These are phyloP conservation scores for Panicum miliaceum DNA, from an alignment of 176 grass and related monocot species.

Conservation along the genomic window DNA sequence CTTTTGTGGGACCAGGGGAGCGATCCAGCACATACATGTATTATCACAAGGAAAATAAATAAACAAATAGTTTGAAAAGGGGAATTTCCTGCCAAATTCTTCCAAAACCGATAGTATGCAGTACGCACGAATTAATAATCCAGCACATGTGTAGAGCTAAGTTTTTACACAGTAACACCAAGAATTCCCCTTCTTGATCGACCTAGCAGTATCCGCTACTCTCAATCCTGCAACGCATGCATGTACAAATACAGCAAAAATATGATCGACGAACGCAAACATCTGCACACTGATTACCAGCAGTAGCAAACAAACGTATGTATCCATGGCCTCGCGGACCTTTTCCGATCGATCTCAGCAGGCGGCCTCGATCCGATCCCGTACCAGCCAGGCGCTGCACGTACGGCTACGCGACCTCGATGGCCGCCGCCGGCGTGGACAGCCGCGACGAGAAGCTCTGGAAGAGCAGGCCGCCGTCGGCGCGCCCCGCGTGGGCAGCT, in stretches of 20 bases:
- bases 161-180: neutral
- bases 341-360: neutral
- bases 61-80: neutral
- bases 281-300: neutral
- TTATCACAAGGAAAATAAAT: neutral
- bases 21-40: no score
- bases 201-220: no score
- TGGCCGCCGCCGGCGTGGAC: neutral
- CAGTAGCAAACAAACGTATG: neutral
- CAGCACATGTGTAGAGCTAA: neutral
- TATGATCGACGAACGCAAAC: neutral
- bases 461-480: slow-evolving; percentile 34
- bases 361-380: neutral
- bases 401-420: slow-evolving; percentile 7
- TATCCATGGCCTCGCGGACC: neutral
- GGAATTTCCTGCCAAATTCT: neutral
- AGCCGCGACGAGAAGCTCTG: slow-evolving; percentile 47
- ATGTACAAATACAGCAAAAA: neutral
- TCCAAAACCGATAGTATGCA: neutral
- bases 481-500: slow-evolving; percentile 1
- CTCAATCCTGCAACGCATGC: neutral
- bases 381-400: neutral
- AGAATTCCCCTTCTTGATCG: neutral
- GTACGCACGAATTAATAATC: neutral
- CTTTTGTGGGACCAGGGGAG: neutral